phyloP scores from a whole-genome alignment of 2,329 filamentous ascomycete species.

The Cladosporium phlei region DNA sequence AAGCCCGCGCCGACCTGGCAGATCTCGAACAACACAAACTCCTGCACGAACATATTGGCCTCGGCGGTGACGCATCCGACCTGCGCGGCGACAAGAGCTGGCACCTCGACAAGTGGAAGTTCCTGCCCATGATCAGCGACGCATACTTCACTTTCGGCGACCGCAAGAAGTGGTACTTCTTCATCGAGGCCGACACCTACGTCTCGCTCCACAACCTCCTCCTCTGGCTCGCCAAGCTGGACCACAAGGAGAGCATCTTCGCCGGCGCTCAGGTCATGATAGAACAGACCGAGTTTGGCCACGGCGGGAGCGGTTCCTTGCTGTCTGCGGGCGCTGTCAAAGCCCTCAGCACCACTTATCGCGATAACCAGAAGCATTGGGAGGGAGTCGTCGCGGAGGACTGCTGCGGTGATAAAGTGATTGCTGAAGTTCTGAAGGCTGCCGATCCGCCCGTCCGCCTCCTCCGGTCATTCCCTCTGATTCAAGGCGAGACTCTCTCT shows the following conservation, averaged over 20 bases:
- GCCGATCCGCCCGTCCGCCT: conserved; percentile 33
- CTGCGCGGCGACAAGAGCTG: conserved; percentile 35
- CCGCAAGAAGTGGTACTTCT: conserved; percentile 55
- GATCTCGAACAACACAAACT: background rate
- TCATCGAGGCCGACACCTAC: conserved; percentile 54
- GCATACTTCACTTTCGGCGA: conserved; percentile 38
- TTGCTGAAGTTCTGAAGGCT: conserved; percentile 30
- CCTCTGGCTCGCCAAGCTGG: conserved; percentile 42
- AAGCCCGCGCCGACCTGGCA: background rate
- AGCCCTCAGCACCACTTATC: conserved; percentile 11
- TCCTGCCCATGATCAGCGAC: conserved; percentile 34
- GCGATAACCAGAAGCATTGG: conserved; percentile 29
- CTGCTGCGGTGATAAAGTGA: conserved; percentile 37
- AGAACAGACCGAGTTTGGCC: conserved; percentile 38
- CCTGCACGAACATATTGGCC: conserved; percentile 16
- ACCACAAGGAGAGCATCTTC: conserved; percentile 40
- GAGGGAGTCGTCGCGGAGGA: conserved; percentile 25
- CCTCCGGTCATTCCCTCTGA: conserved; percentile 32
- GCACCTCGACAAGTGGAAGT: conserved; percentile 46
- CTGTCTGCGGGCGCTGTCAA: conserved; percentile 42
- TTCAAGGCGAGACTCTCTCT: conserved; percentile 34
- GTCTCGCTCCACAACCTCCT: conserved; percentile 39
- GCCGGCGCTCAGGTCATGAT: conserved; percentile 39
- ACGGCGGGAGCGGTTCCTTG: conserved; percentile 45
- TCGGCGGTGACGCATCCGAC: conserved; percentile 19